Percentiles rank a stretch among this genome's conserved stretches.
phyloP scores from a whole-genome alignment of 148 eudicot genomes.

The Rhododendron williamsianum region DNA sequence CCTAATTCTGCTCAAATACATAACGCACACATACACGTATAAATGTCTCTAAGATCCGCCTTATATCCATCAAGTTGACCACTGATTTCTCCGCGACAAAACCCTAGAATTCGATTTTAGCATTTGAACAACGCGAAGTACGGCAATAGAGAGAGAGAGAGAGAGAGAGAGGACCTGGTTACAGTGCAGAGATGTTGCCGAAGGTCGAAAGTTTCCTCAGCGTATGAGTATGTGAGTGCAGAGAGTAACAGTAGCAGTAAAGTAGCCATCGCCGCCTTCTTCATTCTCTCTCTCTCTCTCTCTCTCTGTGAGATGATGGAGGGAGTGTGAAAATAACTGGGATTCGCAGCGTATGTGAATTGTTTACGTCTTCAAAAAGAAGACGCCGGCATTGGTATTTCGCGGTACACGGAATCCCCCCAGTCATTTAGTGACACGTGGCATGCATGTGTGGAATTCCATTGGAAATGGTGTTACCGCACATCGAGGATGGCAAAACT shows the following conservation, averaged over 20 bases:
- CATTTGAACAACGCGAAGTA: neutral
- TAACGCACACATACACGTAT: neutral
- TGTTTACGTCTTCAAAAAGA: neutral
- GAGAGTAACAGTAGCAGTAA: conserved; percentile 22
- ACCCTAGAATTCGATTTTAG: neutral
- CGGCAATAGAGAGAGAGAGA: neutral
- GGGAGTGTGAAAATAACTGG: neutral
- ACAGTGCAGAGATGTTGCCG: conserved; percentile 84
- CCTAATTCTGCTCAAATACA: neutral
- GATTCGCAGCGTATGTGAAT: neutral
- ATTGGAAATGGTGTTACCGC: too few species aligned
- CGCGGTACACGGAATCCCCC: neutral
- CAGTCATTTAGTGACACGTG: neutral
- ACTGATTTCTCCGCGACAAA: neutral
- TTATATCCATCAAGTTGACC: neutral
- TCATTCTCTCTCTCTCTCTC: neutral
- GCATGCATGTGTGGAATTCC: neutral
- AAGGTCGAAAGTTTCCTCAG: conserved; percentile 61
- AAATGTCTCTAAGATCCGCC: neutral
- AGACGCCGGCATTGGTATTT: neutral
- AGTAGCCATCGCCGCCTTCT: neutral
- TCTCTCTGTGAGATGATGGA: neutral
- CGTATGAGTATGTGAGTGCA: conserved; percentile 15
- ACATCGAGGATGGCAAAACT: too few species aligned
- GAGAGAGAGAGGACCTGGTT: conserved; percentile 40